Base-by-base conservation (phyloP, 805 yeast genomes). In the Candida tibetensis region DNA sequence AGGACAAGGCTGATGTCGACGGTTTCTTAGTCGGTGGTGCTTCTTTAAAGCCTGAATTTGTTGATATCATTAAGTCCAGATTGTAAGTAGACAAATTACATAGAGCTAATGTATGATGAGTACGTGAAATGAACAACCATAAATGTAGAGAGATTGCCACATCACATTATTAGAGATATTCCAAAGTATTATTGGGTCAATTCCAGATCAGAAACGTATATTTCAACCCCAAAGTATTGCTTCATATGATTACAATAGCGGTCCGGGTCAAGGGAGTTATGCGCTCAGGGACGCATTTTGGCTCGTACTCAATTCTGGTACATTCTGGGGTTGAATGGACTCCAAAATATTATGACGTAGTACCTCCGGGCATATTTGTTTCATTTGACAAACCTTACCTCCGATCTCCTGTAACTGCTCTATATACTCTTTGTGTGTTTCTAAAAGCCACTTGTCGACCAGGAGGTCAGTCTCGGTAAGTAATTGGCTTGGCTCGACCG, bases 11-110 rank as follows among this genome's bases (percentile, higher is more conserved):
- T 17, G 96, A 93, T 62, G 95, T 93, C 49, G 99, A 93, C 63
- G 99, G 99, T 38, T 93, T 90, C 91, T 81, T 93, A 60, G 99
- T 93, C 57, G 99, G 99, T 62, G 99, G 99, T 75, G 99, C 99
- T 62, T 87, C 95, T 32, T 81, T 93, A 70, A 93, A 93, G 80
- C 96, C 99, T 51, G 99, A 93, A 76, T 93, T 93, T 62, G 81
- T 87, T 61, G 93, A 88, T 72, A 93, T 93, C 64, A 77, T 93
- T 79, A 91, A 85, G 76, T 85, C 95, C 39, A 84, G 95, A 83
- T 71, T 74, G 64, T 86, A 79, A 64, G 33, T 48, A 19, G 19
- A 31, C 34, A 30, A 30, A 10, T 10, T 21, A 29, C 32, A n/a
- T 29, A 15, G 15, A 15, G n/a, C n/a, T n/a, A n/a, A n/a, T n/a